Percentiles rank a stretch among this genome's conserved stretches.
phyloP scores from a whole-genome alignment of 1,284 basidiomycete genomes.

The Mrakiaceae sp. region DNA sequence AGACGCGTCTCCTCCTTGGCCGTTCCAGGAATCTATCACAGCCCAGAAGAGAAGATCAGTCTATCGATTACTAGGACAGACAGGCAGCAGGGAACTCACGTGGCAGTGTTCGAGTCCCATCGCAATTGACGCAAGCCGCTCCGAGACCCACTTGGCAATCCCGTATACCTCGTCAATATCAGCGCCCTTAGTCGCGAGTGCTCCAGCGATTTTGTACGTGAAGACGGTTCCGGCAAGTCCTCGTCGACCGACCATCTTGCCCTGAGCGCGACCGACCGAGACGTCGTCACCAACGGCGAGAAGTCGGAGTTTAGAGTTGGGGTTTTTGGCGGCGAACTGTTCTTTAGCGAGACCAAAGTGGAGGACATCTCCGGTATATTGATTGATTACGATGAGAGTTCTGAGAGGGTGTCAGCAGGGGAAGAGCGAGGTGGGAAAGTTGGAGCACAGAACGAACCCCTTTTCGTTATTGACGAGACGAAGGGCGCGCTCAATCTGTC shows the following conservation, averaged over 20 bases:
- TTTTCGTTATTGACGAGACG: conserved; percentile 64
- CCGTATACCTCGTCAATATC: conserved; percentile 59
- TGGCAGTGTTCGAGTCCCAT: conserved; percentile 88
- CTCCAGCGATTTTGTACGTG: conserved; percentile 85
- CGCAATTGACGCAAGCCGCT: conserved; percentile 62
- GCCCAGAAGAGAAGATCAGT: conserved; percentile 21
- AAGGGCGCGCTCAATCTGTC: conserved; percentile 67
- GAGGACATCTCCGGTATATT: conserved; percentile 73
- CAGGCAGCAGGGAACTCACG: conserved; percentile 26
- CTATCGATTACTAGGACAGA: conserved; percentile 32
- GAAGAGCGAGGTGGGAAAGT: background rate
- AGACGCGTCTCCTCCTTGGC: conserved; percentile 49
- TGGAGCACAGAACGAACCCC: conserved; percentile 37
- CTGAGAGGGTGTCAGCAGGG: conserved; percentile 31
- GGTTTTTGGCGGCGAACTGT: conserved; percentile 59
- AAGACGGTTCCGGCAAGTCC: conserved; percentile 81
- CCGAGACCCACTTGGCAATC: conserved; percentile 55
- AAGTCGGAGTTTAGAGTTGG: conserved; percentile 60
- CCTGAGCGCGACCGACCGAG: conserved; percentile 54
- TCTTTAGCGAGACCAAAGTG: conserved; percentile 90
- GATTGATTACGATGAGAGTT: conserved; percentile 77
- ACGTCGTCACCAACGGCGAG: conserved; percentile 87
- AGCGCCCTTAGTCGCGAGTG: conserved; percentile 57
- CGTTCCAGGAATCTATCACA: conserved; percentile 53
- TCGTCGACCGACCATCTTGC: conserved; percentile 39